Evolutionary conservation across 108 stramenopile genomes (phyloP).

Genomic region (Poteriospumella lacustris): DNA sequence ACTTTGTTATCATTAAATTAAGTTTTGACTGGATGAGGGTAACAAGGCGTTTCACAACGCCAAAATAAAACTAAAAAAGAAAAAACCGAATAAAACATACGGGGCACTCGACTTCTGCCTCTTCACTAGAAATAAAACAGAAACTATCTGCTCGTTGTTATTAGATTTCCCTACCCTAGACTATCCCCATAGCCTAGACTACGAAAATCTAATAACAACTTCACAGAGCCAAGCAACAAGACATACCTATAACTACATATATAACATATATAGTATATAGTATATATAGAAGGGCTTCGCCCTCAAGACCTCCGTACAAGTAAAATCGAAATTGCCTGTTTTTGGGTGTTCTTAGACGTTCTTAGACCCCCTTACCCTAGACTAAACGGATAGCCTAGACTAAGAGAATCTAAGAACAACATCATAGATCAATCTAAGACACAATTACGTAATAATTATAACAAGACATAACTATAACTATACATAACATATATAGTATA

Average conservation of each 20-base stretch:
- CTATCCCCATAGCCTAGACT: constrained; percentile 6
- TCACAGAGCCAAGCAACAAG: constrained; percentile 6
- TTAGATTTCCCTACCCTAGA: constrained; percentile 7
- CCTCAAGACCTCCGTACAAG: constrained; percentile 6
- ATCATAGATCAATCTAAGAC: constrained; percentile 8
- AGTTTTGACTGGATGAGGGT: constrained; percentile 7
- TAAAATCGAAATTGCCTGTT: constrained; percentile 8
- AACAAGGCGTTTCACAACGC: neutral
- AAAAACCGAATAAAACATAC: constrained; percentile 9
- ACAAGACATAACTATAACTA: constrained; percentile 9
- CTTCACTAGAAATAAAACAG: constrained; percentile 8
- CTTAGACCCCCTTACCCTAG: constrained; percentile 6
- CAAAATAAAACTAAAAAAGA: constrained; percentile 9
- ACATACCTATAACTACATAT: constrained; percentile 9
- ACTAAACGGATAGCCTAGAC: constrained; percentile 7
- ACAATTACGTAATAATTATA: constrained; percentile 9
- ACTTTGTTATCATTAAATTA: constrained; percentile 9
- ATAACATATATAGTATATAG: constrained; percentile 9
- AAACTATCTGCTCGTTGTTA: constrained; percentile 8
- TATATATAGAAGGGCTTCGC: constrained; percentile 7
- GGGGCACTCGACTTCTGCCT: constrained; percentile 5
- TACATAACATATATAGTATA: constrained; percentile 9
- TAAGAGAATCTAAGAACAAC: constrained; percentile 3
- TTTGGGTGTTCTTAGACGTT: constrained; percentile 7
- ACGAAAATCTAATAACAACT: constrained; percentile 9